A percentile compares a stretch with the other conserved stretches of the same genome.
phyloP scores from a whole-genome alignment of 2,329 filamentous ascomycete species.

The Neonectria neomacrospora region DNA sequence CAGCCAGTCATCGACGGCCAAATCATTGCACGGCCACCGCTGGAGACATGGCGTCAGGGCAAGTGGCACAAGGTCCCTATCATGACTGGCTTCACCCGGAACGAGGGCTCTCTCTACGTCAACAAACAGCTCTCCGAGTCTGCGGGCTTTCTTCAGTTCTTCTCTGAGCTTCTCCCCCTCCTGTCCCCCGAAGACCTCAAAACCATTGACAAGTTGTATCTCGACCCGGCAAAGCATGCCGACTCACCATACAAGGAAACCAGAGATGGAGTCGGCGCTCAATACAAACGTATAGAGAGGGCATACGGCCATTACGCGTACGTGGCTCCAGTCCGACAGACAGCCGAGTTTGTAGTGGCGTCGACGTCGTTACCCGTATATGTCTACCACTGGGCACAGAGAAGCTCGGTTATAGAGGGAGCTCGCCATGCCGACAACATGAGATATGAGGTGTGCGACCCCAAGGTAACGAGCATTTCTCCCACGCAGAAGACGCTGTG shows the following conservation, averaged over 20 bases:
- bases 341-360: conserved; percentile 47
- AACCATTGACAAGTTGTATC: conserved; percentile 68
- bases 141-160: conserved; percentile 68
- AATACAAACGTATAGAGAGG: conserved; percentile 65
- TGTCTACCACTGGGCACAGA: conserved; percentile 56
- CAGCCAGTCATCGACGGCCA: conserved; percentile 73
- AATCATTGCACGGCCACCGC: conserved; percentile 67
- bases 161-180: conserved; percentile 67
- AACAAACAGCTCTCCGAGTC: conserved; percentile 59
- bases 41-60: conserved; percentile 62
- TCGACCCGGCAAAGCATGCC: conserved; percentile 58
- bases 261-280: conserved; percentile 54
- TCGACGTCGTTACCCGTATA: conserved; percentile 34
- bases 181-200: conserved; percentile 63
- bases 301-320: conserved; percentile 67
- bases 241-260: conserved; percentile 54
- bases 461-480: conserved; percentile 49
- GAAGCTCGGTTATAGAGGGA: conserved; percentile 54
- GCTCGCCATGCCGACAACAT: conserved; percentile 62
- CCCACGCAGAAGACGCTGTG: conserved; percentile 55
- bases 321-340: conserved; percentile 62
- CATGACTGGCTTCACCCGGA: conserved; percentile 75
- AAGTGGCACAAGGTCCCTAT: conserved; percentile 54
- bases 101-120: conserved; percentile 76
- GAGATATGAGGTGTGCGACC: conserved; percentile 58